Conservation (phyloP, 1,139 yeast genomes). For the Dujonia santamariae region DNA sequence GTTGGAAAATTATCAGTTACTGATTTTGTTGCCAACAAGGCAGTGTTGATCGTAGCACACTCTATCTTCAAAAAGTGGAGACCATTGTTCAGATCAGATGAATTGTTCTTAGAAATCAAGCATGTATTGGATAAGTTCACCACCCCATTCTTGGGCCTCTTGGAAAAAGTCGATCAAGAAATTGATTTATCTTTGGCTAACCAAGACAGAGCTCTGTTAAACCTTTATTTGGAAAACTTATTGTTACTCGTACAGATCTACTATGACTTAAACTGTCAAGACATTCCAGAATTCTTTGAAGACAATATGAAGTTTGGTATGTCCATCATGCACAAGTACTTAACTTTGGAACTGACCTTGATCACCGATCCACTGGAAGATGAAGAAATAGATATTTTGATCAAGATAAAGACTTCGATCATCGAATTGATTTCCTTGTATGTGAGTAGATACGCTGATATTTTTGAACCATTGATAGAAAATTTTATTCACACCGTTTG, state of each 20-base stretch:
- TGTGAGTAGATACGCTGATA: constrained; percentile 88
- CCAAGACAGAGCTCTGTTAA: constrained; percentile 40
- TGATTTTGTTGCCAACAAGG: constrained; percentile 75
- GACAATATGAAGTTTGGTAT: constrained; percentile 79
- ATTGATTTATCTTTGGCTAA: constrained; percentile 35
- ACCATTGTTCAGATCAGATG: constrained; percentile 89
- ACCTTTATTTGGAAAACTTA: constrained; percentile 65
- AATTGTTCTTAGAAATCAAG: constrained; percentile 80
- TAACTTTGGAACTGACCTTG: constrained; percentile 55
- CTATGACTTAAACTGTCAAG: constrained; percentile 94
- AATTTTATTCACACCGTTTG: constrained; percentile 81
- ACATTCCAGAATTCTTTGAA: constrained; percentile 96
- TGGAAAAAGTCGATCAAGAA: constrained; percentile 62
- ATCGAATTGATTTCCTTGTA: constrained; percentile 84
- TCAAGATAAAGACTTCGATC: constrained; percentile 76
- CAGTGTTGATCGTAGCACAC: constrained; percentile 89
- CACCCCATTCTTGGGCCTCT: constrained; percentile 69
- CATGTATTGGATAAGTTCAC: constrained; percentile 83
- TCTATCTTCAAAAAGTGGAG: constrained; percentile 97
- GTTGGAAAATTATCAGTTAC: constrained; percentile 59
- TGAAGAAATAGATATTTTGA: constrained; percentile 69
- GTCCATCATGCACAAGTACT: constrained; percentile 77
- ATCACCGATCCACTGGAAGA: constrained; percentile 60
- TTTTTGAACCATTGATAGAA: constrained; percentile 72
- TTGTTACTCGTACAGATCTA: constrained; percentile 74